phyloP scores from a whole-genome alignment of 2,329 filamentous ascomycete genomes.

The Pseudocercospora vitis region DNA sequence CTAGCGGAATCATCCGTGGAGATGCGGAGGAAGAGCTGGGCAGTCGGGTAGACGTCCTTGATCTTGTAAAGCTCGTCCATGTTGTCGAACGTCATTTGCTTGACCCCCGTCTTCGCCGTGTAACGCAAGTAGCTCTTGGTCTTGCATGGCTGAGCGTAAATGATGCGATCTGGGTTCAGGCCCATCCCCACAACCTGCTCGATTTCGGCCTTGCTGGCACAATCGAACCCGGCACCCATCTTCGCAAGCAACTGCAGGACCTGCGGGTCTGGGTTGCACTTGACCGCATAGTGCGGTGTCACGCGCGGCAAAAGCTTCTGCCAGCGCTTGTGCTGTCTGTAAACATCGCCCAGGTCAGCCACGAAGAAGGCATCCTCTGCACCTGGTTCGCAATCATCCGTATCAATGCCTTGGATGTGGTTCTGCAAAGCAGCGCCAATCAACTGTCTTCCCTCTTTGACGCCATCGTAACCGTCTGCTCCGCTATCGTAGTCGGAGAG shows the following conservation, averaged over 20 bases:
- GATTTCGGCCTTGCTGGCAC: slow-evolving; percentile 95
- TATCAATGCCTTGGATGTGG: slow-evolving; percentile 79
- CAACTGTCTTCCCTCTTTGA: slow-evolving; percentile 67
- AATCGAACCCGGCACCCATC: slow-evolving; percentile 94
- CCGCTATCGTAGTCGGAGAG: slow-evolving; percentile 29
- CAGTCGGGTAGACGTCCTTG: slow-evolving; percentile 83
- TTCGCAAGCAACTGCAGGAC: slow-evolving; percentile 83
- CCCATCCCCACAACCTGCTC: slow-evolving; percentile 84
- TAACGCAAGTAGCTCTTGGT: slow-evolving; percentile 96
- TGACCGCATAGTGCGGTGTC: slow-evolving; percentile 97
- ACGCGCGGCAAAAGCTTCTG: slow-evolving; percentile 90
- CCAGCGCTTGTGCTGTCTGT: slow-evolving; percentile 97
- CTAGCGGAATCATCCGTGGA: slow-evolving; percentile 94
- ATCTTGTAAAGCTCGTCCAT: slow-evolving; percentile 97
- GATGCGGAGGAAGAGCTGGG: slow-evolving; percentile 91
- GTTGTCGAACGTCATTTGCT: slow-evolving; percentile 99
- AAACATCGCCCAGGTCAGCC: slow-evolving; percentile 95
- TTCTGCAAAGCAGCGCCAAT: slow-evolving; percentile 84
- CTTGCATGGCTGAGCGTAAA: slow-evolving; percentile 99
- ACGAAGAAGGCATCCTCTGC: slow-evolving; percentile 99
- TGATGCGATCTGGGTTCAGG: slow-evolving; percentile 84
- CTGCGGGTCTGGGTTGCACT: slow-evolving; percentile 94
- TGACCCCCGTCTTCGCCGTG: slow-evolving; percentile 79
- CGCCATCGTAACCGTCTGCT: slow-evolving; percentile 48
- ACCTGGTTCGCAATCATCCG: slow-evolving; percentile 82